A percentile compares a stretch with the other conserved stretches of the same genome.
These are phyloP conservation scores for Olyra latifolia DNA, from an alignment of 176 grass and related monocot species.

Conservation along the genomic window DNA sequence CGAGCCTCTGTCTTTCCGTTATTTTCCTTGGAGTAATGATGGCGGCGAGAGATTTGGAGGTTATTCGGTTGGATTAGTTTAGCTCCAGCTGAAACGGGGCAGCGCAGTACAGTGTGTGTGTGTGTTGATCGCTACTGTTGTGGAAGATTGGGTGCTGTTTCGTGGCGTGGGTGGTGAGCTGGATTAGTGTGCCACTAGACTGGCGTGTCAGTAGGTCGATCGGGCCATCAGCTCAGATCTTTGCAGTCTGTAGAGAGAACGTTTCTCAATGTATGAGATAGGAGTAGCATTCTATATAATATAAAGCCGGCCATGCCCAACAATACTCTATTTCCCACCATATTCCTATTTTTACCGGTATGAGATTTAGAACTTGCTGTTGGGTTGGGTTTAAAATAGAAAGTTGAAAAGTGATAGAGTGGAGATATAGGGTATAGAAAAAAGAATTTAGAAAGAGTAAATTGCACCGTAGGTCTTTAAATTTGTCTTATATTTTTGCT, in stretches of 20 bases:
- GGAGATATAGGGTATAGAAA: too few relatives aligned
- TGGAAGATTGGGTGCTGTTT: neutral
- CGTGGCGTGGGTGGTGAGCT: neutral
- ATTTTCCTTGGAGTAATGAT: neutral
- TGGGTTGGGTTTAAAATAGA: too few relatives aligned
- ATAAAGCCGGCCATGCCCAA: neutral
- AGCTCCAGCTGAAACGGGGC: neutral
- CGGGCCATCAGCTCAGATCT: neutral
- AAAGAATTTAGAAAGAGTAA: too few relatives aligned
- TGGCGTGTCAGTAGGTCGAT: neutral
- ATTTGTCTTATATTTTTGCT: too few relatives aligned
- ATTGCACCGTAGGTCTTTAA: too few relatives aligned
- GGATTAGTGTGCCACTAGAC: constrained; percentile 18
- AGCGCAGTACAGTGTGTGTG: neutral
- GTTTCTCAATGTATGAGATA: neutral
- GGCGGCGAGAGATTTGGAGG: neutral
- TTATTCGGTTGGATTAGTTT: neutral
- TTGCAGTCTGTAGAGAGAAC: neutral
- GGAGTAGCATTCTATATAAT: neutral
- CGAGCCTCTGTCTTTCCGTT: neutral
- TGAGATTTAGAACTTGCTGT: too few relatives aligned
- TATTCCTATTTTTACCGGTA: too few relatives aligned
- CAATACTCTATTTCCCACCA: too few relatives aligned
- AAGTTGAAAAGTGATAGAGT: too few relatives aligned
- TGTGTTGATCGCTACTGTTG: neutral